These are phyloP conservation scores for Helotiales sp. DNA, from an alignment of 2,329 filamentous ascomycete species.

Conservation along the genomic window DNA sequence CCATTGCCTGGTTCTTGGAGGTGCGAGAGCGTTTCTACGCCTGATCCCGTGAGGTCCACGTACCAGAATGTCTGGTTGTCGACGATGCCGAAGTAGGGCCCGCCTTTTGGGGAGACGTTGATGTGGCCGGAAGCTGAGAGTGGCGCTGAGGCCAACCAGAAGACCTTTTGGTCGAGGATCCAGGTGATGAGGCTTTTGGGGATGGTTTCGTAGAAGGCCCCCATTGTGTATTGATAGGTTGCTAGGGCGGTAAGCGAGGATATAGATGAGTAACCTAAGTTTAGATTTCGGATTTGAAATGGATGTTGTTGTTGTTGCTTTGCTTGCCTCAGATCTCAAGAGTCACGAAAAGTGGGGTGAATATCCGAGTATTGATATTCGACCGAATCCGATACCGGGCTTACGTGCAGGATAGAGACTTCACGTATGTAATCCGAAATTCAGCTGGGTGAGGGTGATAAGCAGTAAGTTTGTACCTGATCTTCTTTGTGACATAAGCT, in stretches of 20 bases:
- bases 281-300: background rate
- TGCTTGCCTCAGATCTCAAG: background rate
- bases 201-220: constrained; percentile 35
- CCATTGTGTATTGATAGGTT: constrained; percentile 18
- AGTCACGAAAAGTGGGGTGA: constrained; percentile 8
- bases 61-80: constrained; percentile 31
- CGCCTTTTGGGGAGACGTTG: constrained; percentile 35
- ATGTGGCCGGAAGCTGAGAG: constrained; percentile 31
- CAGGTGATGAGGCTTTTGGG: constrained; percentile 24
- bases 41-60: constrained; percentile 32
- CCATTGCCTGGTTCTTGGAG: constrained; percentile 32
- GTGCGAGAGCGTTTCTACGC: constrained; percentile 31
- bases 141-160: constrained; percentile 31
- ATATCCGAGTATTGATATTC: background rate
- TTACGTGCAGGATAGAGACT: background rate
- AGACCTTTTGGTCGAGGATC: constrained; percentile 33
- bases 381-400: constrained; percentile 7
- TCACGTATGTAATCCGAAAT: background rate
- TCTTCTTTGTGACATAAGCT: no score
- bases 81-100: constrained; percentile 30
- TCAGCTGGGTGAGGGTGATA: background rate
- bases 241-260: background rate
- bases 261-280: background rate
- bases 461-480: background rate
- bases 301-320: background rate